A percentile compares a stretch with the other conserved stretches of the same genome.
Evolutionary conservation across 176 grass and related monocot species (phyloP).

Genomic region (Oryza glumipatula): DNA sequence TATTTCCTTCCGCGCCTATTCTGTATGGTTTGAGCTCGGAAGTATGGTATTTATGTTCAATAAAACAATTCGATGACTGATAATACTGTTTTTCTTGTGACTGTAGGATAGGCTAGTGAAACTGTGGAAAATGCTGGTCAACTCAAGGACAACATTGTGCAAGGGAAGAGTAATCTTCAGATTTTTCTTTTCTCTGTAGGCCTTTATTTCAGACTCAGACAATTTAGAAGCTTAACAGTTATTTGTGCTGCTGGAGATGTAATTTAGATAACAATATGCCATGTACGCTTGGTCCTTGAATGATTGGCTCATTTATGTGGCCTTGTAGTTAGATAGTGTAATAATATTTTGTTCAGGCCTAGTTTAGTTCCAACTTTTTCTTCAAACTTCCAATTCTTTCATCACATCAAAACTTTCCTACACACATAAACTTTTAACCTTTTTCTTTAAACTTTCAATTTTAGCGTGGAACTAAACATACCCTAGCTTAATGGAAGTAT

Average conservation of each 20-base stretch:
- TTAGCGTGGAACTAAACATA: too few species aligned
- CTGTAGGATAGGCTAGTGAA: constrained; percentile 53
- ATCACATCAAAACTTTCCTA: too few species aligned
- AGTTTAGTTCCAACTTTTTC: too few species aligned
- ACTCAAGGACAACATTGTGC: not conserved
- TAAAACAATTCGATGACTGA: constrained; percentile 18
- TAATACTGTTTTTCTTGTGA: not conserved
- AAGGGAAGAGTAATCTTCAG: not conserved
- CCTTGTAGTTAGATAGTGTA: not conserved
- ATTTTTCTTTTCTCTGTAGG: not conserved
- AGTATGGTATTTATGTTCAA: not conserved
- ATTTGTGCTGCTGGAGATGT: not conserved
- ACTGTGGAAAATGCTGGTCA: constrained; percentile 13
- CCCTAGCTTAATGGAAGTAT: not conserved
- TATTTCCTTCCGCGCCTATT: not conserved
- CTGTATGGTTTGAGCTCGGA: not conserved
- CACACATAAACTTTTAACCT: too few species aligned
- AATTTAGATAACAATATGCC: not conserved
- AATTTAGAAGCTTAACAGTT: constrained; percentile 4
- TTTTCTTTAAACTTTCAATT: too few species aligned
- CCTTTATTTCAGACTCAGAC: not conserved
- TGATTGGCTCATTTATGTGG: not conserved
- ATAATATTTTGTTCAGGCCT: not conserved
- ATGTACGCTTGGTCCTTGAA: not conserved
- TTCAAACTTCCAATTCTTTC: too few species aligned